phyloP scores from a whole-genome alignment of 2,329 filamentous ascomycete genomes.

The Rutstroemia sp. region DNA sequence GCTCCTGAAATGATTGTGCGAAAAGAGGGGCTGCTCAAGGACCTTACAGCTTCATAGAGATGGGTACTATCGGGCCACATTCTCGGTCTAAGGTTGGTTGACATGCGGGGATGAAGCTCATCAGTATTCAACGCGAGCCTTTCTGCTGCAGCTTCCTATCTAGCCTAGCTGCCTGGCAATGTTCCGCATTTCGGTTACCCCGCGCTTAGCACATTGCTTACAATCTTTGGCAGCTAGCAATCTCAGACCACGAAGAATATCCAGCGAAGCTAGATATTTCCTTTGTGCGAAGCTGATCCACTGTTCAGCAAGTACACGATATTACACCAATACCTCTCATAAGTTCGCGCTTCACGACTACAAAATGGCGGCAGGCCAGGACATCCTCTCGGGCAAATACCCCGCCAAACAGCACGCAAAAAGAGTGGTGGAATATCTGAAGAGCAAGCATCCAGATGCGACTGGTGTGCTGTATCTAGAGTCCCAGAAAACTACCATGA shows the following conservation, averaged over 20 bases:
- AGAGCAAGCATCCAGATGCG: slow-evolving; percentile 54
- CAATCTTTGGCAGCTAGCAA: neutral
- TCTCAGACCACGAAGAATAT: neutral
- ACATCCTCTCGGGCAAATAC: slow-evolving; percentile 54
- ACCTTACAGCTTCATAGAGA: too few relatives aligned
- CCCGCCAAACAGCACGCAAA: slow-evolving; percentile 83
- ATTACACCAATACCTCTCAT: neutral
- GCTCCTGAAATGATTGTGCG: too few relatives aligned
- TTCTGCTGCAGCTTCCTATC: too few relatives aligned
- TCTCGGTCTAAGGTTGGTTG: too few relatives aligned
- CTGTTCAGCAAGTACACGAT: neutral
- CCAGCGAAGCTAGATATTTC: neutral
- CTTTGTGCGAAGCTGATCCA: neutral
- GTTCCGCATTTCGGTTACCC: too few relatives aligned
- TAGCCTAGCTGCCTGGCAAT: too few relatives aligned
- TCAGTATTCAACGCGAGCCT: too few relatives aligned
- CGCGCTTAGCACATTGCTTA: neutral
- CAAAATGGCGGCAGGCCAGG: neutral
- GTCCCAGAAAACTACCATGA: slow-evolving; percentile 69
- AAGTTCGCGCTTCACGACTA: neutral
- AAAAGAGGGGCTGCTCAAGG: too few relatives aligned
- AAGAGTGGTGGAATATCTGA: slow-evolving; percentile 74
- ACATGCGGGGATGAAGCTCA: too few relatives aligned
- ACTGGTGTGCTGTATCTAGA: slow-evolving; percentile 82
- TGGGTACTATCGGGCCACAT: too few relatives aligned